Conservation (phyloP, 805 yeast genomes). For the Candida piceae region DNA sequence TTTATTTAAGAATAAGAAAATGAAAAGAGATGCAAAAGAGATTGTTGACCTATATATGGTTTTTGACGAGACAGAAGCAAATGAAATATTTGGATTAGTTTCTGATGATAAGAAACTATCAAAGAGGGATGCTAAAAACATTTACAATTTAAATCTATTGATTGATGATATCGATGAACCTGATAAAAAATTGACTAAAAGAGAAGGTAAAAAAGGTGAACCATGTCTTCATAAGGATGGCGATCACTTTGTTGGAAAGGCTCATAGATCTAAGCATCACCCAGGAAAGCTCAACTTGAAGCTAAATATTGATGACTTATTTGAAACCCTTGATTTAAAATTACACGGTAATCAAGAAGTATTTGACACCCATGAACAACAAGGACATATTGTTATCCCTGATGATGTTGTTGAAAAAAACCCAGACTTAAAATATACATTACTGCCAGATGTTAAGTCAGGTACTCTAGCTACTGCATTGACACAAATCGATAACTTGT, state of each 20-base stretch:
- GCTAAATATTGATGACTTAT: too few species aligned
- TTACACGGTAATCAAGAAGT: neutral
- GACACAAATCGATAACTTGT: conserved; percentile 37
- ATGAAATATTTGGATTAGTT: too few species aligned
- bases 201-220: conserved; percentile 8
- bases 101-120: conserved; percentile 6
- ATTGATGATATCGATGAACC: neutral
- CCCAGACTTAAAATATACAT: conserved; percentile 14
- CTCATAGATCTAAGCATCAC: too few species aligned
- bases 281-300: too few species aligned
- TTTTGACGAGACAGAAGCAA: conserved; percentile 6
- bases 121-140: conserved; percentile 12
- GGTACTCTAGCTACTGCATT: conserved; percentile 35
- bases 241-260: too few species aligned
- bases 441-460: conserved; percentile 22
- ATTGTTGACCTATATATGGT: conserved; percentile 9
- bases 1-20: conserved; percentile 1
- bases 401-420: conserved; percentile 3
- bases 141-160: conserved; percentile 1
- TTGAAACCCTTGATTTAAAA: neutral
- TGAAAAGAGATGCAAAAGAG: conserved; percentile 15
- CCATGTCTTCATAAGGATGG: too few species aligned
- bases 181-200: too few species aligned
- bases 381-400: neutral
- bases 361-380: neutral